Evolutionary conservation across 345 rosid genomes (phyloP).

Genomic region (Laguncularia racemosa): DNA sequence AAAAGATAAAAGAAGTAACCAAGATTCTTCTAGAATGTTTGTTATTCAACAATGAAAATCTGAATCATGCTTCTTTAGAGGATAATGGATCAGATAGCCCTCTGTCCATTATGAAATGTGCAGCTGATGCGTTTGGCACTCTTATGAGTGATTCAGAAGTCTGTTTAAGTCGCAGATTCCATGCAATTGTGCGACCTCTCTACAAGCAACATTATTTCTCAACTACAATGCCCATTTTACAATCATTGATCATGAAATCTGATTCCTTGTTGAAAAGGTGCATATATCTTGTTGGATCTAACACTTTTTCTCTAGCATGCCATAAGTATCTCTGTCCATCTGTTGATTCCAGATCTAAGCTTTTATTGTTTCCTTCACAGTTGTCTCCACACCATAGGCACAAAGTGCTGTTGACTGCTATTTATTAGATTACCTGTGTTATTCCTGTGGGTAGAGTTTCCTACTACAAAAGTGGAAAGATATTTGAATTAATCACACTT

Average conservation of each 20-base stretch:
- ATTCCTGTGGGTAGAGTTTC: no score
- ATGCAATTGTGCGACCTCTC: slow-evolving; percentile 77
- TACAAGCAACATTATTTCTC: slow-evolving; percentile 87
- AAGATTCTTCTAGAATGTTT: slow-evolving; percentile 53
- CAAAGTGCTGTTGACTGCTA: no score
- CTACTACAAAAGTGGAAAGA: no score
- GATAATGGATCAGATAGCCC: slow-evolving; percentile 21
- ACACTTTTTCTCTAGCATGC: neutral
- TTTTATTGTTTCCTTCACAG: no score
- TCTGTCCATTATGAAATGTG: slow-evolving; percentile 46
- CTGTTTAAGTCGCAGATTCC: slow-evolving; percentile 60
- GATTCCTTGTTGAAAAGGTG: slow-evolving; percentile 55
- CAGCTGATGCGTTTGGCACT: slow-evolving; percentile 79
- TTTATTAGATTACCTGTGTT: no score
- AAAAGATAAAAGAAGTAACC: slow-evolving; percentile 56
- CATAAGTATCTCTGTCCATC: neutral
- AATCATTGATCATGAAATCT: slow-evolving; percentile 43
- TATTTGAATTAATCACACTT: no score
- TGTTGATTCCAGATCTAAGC: neutral
- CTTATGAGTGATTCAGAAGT: slow-evolving; percentile 67
- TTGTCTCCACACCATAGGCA: no score
- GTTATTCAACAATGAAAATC: slow-evolving; percentile 22
- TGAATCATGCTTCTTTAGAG: slow-evolving; percentile 9
- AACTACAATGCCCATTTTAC: slow-evolving; percentile 57
- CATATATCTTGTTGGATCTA: neutral